Base-by-base conservation (phyloP, 305 asterid species). In the Fraxinus xanthoxyloides region DNA sequence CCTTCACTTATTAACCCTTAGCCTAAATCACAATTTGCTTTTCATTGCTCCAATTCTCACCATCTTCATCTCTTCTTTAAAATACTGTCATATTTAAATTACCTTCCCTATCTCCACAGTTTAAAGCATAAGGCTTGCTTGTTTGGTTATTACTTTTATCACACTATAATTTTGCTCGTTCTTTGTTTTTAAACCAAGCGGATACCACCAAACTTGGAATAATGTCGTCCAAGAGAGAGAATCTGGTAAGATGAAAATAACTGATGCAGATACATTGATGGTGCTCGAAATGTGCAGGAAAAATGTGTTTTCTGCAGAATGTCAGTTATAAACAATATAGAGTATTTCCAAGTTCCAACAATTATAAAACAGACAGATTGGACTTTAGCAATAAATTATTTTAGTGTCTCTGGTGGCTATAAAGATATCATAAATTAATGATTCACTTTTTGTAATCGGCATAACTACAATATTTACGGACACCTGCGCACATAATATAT, bases 101-200 rank as follows among this genome's bases (percentile, higher is more conserved):
- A 8, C 17, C 34, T 63, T 83, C 70, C 70, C 34, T 74, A 73
- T 32, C 15, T 59, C 80, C 72, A 74, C 28, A 40, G 59, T 35
- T 54, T 75, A 72, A 9, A 67, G 63, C 35, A 69, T n/a, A 80
- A 77, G 67, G 35, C 79, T 54, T 17, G 56, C 83, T 54, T 59
- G 26, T 70, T 51, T 34, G 61, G 48, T 54, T 7, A 51, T 8
- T 38, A 7, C 75, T 78, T 5, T 30, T 46, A 40, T 76, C 26
- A 2, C 30, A 7, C 56, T 75, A 23, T 28, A 8, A 61, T 56
- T 72, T 76, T 78, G 69, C 61, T 59, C 51, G 21, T 67, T 67
- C 19, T 67, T 30, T 67, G 74, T 30, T 67, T 28, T 67, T 13
- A 67, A 28, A 67, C 32, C 36, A 30, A 8, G 36, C 38, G 0